Conservation (phyloP, 148 eudicot species). For the Chenopodium berlandieri region DNA sequence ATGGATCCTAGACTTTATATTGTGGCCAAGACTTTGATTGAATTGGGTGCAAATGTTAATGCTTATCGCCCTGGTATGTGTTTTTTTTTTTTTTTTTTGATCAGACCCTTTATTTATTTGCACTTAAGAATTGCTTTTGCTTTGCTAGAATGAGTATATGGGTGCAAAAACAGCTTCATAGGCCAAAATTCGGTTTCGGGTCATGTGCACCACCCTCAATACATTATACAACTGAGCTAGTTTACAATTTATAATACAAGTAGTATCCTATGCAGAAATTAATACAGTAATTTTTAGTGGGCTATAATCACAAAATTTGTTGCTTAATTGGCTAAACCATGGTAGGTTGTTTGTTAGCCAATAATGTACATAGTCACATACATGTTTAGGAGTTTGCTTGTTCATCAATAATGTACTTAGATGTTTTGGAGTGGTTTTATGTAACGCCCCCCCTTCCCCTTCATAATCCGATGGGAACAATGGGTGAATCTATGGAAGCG, state of each 20-base stretch:
- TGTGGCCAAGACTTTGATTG: constrained; percentile 53
- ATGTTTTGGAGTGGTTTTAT: neutral
- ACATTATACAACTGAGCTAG: no score
- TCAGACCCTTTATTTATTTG: neutral
- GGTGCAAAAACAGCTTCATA: neutral
- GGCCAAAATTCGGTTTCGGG: no score
- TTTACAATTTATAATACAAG: no score
- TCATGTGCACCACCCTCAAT: no score
- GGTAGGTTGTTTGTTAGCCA: neutral
- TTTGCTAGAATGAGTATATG: neutral
- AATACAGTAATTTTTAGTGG: neutral
- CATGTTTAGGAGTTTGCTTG: neutral
- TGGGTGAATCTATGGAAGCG: neutral
- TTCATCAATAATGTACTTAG: neutral
- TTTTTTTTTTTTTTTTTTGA: neutral
- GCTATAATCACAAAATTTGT: neutral
- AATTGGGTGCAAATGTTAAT: constrained; percentile 57
- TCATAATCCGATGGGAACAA: neutral
- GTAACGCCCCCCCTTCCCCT: neutral
- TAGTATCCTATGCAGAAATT: neutral
- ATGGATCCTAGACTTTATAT: constrained; percentile 44
- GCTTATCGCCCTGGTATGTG: constrained; percentile 56
- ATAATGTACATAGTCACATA: neutral
- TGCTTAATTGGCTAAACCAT: neutral
- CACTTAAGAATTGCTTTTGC: neutral